Evolutionary conservation across 371 early-diverging fungal genomes (phyloP).

Genomic region (Mortierella sp.): DNA sequence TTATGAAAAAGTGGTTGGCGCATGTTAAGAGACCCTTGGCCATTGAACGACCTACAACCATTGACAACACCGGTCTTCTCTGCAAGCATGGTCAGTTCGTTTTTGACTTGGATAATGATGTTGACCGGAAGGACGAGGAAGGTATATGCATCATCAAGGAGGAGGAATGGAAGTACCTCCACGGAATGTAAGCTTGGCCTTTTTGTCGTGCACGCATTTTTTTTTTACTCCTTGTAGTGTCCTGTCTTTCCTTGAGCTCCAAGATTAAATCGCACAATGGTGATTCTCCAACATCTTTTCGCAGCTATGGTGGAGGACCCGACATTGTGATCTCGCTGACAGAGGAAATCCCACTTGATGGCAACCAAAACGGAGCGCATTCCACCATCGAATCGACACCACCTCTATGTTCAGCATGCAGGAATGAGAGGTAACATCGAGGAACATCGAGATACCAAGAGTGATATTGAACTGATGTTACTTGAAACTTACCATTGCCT

Average conservation of each 20-base stretch:
- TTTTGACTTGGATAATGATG: slow-evolving; percentile 17
- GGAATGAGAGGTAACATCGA: slow-evolving; percentile 18
- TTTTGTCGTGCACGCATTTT: not conserved
- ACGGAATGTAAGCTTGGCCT: slow-evolving; percentile 18
- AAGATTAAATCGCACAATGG: too few species aligned
- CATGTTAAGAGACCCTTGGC: slow-evolving; percentile 27
- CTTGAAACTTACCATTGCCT: not conserved
- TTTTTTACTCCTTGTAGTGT: not conserved
- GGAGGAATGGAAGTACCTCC: slow-evolving; percentile 34
- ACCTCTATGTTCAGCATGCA: slow-evolving; percentile 20
- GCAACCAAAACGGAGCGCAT: not conserved
- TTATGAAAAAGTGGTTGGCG: slow-evolving; percentile 33
- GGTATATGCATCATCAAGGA: slow-evolving; percentile 26
- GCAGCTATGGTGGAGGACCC: slow-evolving; percentile 39
- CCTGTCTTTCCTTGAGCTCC: too few species aligned
- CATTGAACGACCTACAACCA: slow-evolving; percentile 16
- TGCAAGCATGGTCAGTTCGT: slow-evolving; percentile 32
- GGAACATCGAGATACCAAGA: too few species aligned
- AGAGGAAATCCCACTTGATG: slow-evolving; percentile 1
- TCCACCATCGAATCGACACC: slow-evolving; percentile 8
- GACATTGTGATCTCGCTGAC: slow-evolving; percentile 8
- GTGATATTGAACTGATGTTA: not conserved
- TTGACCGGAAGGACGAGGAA: slow-evolving; percentile 13
- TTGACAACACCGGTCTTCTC: slow-evolving; percentile 28
- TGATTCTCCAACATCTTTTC: not conserved